Evolutionary conservation across 1,284 basidiomycete genomes (phyloP).

Genomic region (Cutaneotrichosporon mucoides): DNA sequence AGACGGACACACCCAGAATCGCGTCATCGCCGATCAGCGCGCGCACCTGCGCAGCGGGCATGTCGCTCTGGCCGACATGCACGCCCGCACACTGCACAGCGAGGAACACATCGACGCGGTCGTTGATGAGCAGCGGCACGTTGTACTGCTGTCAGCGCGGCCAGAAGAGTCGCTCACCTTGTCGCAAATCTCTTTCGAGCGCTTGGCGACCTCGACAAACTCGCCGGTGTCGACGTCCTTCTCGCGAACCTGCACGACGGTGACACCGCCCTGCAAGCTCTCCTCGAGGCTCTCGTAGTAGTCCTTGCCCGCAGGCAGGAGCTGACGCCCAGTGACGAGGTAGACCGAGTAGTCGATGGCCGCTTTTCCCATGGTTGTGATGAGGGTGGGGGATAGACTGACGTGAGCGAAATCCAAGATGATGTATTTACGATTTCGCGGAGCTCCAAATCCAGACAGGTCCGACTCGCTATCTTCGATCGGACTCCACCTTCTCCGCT

Average conservation of each 20-base stretch:
- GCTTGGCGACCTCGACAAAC: slow-evolving; percentile 73
- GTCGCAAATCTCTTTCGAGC: slow-evolving; percentile 70
- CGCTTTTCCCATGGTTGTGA: background rate
- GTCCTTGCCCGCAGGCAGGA: slow-evolving; percentile 73
- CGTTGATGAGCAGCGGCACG: slow-evolving; percentile 86
- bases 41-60: slow-evolving; percentile 68
- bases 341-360: slow-evolving; percentile 71
- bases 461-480: no score
- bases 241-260: slow-evolving; percentile 83
- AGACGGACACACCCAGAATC: slow-evolving; percentile 79
- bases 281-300: slow-evolving; percentile 75
- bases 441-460: no score
- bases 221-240: slow-evolving; percentile 74
- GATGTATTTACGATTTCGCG: no score
- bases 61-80: slow-evolving; percentile 88
- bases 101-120: slow-evolving; percentile 80
- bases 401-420: no score
- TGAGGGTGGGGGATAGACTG: background rate
- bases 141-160: slow-evolving; percentile 54
- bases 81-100: slow-evolving; percentile 73
- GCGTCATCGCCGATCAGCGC: slow-evolving; percentile 64
- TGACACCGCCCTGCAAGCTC: slow-evolving; percentile 78
- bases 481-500: no score
- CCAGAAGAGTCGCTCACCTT: slow-evolving; percentile 45
- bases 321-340: slow-evolving; percentile 76